phyloP scores from a whole-genome alignment of 1,139 yeast genomes.

The Blastobotrys illinoisensis region DNA sequence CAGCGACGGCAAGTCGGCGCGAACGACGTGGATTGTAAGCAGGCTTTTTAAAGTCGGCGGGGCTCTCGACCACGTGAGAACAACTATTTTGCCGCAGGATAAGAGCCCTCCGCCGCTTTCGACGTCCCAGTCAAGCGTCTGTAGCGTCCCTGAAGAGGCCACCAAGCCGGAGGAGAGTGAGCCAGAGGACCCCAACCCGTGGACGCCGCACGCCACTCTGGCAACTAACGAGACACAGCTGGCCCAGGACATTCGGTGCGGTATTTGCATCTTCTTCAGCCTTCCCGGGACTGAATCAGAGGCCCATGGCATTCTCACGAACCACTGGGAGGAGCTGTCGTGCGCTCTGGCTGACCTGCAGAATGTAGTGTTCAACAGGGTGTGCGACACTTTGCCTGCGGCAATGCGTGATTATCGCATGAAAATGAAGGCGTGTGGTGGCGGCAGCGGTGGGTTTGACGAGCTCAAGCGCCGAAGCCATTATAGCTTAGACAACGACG shows the following conservation, averaged over 20 bases:
- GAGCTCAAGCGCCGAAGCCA: neutral
- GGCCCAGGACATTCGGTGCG: slow-evolving; percentile 14
- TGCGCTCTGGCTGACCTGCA: slow-evolving; percentile 25
- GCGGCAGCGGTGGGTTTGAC: neutral
- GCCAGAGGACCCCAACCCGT: slow-evolving; percentile 1
- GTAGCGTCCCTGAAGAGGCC: neutral
- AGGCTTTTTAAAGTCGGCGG: slow-evolving; percentile 19
- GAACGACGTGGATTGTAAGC: slow-evolving; percentile 20
- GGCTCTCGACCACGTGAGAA: neutral
- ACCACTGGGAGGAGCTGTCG: slow-evolving; percentile 27
- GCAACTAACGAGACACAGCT: neutral
- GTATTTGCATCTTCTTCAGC: slow-evolving; percentile 22
- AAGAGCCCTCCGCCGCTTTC: slow-evolving; percentile 3
- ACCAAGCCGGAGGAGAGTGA: neutral
- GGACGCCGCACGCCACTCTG: slow-evolving; percentile 3
- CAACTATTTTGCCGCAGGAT: slow-evolving; percentile 7
- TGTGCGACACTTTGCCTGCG: slow-evolving; percentile 15
- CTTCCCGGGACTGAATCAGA: slow-evolving; percentile 17
- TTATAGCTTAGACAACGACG: slow-evolving; percentile 13
- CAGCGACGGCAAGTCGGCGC: slow-evolving; percentile 1
- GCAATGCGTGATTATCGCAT: slow-evolving; percentile 11
- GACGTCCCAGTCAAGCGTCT: neutral
- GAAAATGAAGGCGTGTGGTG: neutral
- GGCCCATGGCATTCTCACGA: slow-evolving; percentile 19
- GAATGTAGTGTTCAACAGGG: slow-evolving; percentile 11